These are phyloP conservation scores for Colletotrichum chlorophyti DNA, from an alignment of 2,329 filamentous ascomycete genomes.

Conservation along the genomic window DNA sequence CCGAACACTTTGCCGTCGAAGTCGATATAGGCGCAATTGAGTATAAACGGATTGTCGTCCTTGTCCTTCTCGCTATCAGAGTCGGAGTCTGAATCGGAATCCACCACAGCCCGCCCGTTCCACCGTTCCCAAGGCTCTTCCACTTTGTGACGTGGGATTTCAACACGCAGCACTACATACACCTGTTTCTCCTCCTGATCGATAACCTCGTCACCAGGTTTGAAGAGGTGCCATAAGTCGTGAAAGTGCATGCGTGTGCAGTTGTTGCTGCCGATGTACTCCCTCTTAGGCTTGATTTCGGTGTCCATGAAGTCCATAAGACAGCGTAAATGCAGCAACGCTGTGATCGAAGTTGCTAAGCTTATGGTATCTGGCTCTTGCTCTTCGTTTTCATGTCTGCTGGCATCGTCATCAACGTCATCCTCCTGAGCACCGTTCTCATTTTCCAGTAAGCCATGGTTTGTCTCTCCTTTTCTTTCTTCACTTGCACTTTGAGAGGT, in stretches of 20 bases:
- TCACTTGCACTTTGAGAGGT: too few relatives aligned
- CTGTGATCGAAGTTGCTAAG: neutral
- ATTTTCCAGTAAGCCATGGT: too few relatives aligned
- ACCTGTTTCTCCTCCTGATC: neutral
- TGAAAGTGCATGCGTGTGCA: neutral
- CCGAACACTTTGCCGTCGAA: neutral
- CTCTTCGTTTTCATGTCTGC: neutral
- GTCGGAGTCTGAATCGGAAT: too few relatives aligned
- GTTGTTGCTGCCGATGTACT: neutral
- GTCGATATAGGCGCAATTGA: neutral
- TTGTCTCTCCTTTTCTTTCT: too few relatives aligned
- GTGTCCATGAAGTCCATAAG: neutral
- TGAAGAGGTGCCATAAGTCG: neutral
- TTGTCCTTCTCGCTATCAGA: too few relatives aligned
- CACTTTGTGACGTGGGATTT: too few relatives aligned
- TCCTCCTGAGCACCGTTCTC: too few relatives aligned
- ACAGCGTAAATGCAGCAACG: neutral
- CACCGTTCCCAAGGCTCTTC: too few relatives aligned
- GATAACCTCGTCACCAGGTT: neutral
- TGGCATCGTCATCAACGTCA: too few relatives aligned
- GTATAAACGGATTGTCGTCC: too few relatives aligned
- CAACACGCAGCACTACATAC: too few relatives aligned
- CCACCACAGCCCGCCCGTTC: neutral
- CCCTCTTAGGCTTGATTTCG: rapidly evolving
- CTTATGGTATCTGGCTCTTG: neutral